These are phyloP conservation scores for Linnemannia hyalina DNA, from an alignment of 192 early-diverging fungal species.

Conservation along the genomic window DNA sequence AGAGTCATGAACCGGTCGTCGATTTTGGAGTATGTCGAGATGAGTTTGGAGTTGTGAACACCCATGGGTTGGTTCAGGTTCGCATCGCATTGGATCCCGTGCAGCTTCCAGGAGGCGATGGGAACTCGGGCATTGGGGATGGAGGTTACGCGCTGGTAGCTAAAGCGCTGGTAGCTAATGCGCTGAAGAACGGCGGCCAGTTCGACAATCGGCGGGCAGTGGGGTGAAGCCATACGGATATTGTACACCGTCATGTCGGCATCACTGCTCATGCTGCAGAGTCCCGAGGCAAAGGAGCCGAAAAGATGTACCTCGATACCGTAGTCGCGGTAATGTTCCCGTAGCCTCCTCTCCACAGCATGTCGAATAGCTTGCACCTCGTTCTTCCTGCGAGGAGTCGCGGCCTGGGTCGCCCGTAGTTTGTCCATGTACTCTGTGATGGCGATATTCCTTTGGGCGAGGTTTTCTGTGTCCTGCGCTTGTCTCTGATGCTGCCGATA, in stretches of 20 bases:
- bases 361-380: background rate
- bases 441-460: background rate
- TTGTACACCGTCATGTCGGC: constrained; percentile 5
- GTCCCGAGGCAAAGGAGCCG: constrained; percentile 19
- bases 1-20: constrained; percentile 1
- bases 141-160: background rate
- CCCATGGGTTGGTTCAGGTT: background rate
- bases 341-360: background rate
- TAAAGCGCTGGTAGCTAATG: background rate
- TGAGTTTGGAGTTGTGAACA: constrained; percentile 12
- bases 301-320: background rate
- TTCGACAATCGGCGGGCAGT: background rate
- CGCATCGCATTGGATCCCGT: background rate
- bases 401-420: background rate
- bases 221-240: too few relatives aligned
- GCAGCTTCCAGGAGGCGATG: background rate
- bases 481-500: too few relatives aligned
- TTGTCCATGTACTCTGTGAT: background rate
- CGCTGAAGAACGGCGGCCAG: background rate
- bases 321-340: background rate
- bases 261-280: background rate
- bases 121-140: background rate
- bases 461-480: background rate
- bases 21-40: constrained; percentile 6
- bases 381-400: background rate